These are phyloP conservation scores for Xanthoconium separans DNA, from an alignment of 1,284 basidiomycete species.

Conservation along the genomic window DNA sequence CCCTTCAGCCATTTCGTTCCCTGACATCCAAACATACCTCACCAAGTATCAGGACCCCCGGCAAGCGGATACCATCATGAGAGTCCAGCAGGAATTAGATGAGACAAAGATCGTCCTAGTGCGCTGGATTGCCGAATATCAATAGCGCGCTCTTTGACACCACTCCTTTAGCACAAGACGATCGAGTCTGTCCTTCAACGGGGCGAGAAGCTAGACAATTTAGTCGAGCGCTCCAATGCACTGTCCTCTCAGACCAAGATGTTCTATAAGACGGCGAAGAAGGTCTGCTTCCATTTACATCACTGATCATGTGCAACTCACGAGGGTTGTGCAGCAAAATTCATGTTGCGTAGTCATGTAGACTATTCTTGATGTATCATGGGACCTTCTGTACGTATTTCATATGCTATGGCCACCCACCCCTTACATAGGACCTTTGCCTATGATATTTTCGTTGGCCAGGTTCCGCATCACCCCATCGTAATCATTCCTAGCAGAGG, in stretches of 20 bases:
- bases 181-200: constrained; percentile 97
- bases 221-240: constrained; percentile 93
- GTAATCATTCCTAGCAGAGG: not conserved
- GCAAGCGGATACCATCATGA: constrained; percentile 98
- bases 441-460: constrained; percentile 5
- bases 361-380: constrained; percentile 14
- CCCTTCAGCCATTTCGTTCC: constrained; percentile 65
- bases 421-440: constrained; percentile 1
- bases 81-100: constrained; percentile 96
- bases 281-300: constrained; percentile 50
- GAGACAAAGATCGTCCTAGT: constrained; percentile 99
- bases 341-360: constrained; percentile 60
- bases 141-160: not conserved
- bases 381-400: constrained; percentile 24
- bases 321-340: constrained; percentile 47
- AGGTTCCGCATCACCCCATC: not conserved
- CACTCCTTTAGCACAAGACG: constrained; percentile 85
- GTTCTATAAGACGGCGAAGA: constrained; percentile 94
- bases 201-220: constrained; percentile 96
- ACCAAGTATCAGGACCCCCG: constrained; percentile 97
- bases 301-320: constrained; percentile 6
- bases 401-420: constrained; percentile 19
- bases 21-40: constrained; percentile 78
- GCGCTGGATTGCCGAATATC: not conserved
- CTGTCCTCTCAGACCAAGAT: constrained; percentile 91